A percentile compares a stretch with the other conserved stretches of the same genome.
These are phyloP conservation scores for Exobasidium cylindrosporum DNA, from an alignment of 1,284 basidiomycete species.

Conservation along the genomic window DNA sequence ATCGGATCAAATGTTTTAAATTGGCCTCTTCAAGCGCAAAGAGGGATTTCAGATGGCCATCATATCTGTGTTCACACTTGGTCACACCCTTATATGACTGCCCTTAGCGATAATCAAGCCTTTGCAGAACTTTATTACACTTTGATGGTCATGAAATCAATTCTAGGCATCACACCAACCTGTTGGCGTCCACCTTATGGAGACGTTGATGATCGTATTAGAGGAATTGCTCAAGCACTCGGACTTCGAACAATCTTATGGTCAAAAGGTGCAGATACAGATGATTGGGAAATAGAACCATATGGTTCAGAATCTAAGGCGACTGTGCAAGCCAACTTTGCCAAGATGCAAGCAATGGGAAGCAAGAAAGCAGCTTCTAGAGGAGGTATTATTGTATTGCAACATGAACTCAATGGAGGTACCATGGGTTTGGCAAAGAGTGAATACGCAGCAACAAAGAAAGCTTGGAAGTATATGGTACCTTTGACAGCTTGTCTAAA, in stretches of 20 bases:
- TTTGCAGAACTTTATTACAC: constrained; percentile 63
- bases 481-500: constrained; percentile 7
- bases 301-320: background rate
- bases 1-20: constrained; percentile 28
- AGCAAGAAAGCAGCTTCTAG: background rate
- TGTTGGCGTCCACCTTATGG: constrained; percentile 58
- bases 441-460: background rate
- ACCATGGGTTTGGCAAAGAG: background rate
- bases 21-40: constrained; percentile 25
- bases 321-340: background rate
- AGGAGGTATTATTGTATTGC: background rate
- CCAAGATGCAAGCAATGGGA: background rate
- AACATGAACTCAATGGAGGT: background rate
- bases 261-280: constrained; percentile 22
- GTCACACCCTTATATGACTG: constrained; percentile 29
- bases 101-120: constrained; percentile 35
- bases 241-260: constrained; percentile 59
- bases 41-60: constrained; percentile 27
- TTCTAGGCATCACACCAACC: constrained; percentile 58
- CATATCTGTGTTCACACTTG: constrained; percentile 34
- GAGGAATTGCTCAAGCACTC: constrained; percentile 58
- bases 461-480: background rate
- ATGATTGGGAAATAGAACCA: background rate
- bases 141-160: constrained; percentile 57
- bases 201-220: constrained; percentile 59